These are phyloP conservation scores for Cytidiella melzeri DNA, from an alignment of 768 basidiomycete genomes.

Conservation along the genomic window DNA sequence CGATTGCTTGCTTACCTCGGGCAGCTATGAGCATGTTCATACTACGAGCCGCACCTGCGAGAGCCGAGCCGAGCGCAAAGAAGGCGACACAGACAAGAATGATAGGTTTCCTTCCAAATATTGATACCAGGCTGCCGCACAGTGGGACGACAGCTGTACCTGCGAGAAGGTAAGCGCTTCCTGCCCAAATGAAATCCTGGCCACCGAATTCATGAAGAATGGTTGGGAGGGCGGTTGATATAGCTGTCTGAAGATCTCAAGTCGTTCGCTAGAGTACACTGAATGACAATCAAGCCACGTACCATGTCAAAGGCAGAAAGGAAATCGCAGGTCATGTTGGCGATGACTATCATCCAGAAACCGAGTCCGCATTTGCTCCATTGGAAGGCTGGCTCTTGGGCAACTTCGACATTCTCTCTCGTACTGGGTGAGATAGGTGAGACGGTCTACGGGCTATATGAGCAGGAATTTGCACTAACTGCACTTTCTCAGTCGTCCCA, in stretches of 20 bases:
- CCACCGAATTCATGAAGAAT: conserved; percentile 23
- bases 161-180: conserved; percentile 27
- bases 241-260: too few relatives aligned
- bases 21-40: conserved; percentile 32
- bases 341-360: neutral
- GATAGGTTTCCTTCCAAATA: conserved; percentile 21
- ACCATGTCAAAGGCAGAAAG: neutral
- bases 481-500: too few relatives aligned
- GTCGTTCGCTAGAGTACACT: too few relatives aligned
- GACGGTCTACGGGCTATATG: too few relatives aligned
- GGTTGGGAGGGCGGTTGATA: conserved; percentile 27
- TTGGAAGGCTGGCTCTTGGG: too few relatives aligned
- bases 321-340: neutral
- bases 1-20: conserved; percentile 15
- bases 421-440: too few relatives aligned
- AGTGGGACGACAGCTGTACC: conserved; percentile 29
- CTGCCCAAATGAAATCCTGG: conserved; percentile 28
- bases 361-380: too few relatives aligned
- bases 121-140: conserved; percentile 20
- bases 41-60: conserved; percentile 28
- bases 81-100: conserved; percentile 17
- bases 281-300: too few relatives aligned
- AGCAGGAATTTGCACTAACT: too few relatives aligned
- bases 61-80: conserved; percentile 29
- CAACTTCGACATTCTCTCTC: too few relatives aligned